Conservation (phyloP, 2,329 filamentous ascomycete species). For the Calonectria hawksworthii region DNA sequence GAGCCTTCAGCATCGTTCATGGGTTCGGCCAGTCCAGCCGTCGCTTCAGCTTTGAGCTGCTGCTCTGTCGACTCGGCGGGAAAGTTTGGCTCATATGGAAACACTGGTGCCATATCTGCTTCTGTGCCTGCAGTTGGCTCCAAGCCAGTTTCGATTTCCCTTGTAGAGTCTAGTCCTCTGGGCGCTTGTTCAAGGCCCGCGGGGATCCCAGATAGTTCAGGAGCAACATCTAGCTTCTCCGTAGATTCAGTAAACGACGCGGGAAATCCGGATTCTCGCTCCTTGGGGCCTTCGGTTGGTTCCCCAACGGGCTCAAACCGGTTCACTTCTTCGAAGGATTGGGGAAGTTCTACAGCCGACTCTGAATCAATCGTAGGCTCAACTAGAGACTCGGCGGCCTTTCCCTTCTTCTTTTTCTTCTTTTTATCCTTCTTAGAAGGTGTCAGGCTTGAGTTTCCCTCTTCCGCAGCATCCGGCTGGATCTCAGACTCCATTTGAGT, state of each 20-base stretch:
- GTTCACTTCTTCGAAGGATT: neutral
- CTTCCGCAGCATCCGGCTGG: neutral
- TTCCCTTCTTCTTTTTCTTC: conserved; percentile 33
- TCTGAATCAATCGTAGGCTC: neutral
- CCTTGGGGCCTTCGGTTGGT: neutral
- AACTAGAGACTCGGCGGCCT: neutral
- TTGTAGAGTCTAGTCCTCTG: neutral
- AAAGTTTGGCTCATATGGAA: neutral
- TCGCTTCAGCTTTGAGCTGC: neutral
- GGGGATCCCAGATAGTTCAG: neutral
- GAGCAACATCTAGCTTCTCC: neutral
- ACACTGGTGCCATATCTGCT: neutral
- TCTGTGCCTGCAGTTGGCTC: neutral
- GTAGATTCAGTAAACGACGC: neutral
- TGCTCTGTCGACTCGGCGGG: neutral
- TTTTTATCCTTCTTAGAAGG: conserved; percentile 16
- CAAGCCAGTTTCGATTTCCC: neutral
- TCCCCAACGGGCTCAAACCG: neutral
- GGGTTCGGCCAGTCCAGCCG: neutral
- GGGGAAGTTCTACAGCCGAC: neutral
- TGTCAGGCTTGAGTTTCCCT: neutral
- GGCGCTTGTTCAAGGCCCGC: neutral
- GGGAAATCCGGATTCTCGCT: neutral
- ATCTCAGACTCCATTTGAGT: neutral
- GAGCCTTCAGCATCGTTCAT: neutral